phyloP scores from a whole-genome alignment of 2,329 filamentous ascomycete species.

The Xylariaceae sp. region DNA sequence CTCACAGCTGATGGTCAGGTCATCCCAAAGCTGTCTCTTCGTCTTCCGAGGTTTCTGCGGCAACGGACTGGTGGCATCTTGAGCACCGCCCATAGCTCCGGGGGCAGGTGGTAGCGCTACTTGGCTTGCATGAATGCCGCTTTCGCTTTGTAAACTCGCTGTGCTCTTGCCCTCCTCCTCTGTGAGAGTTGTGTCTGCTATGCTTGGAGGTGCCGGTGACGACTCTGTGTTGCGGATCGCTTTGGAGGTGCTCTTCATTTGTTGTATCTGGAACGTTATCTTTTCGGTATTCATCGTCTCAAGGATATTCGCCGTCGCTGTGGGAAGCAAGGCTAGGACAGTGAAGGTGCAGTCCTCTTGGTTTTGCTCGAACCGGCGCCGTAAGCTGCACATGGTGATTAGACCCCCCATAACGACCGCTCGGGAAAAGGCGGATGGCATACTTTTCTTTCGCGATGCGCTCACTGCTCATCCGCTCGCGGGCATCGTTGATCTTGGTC shows the following conservation, averaged over 20 bases:
- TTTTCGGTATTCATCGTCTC: slow-evolving; percentile 85
- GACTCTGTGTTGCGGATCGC: slow-evolving; percentile 52
- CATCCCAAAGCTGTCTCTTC: slow-evolving; percentile 94
- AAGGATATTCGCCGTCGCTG: slow-evolving; percentile 83
- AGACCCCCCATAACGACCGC: not conserved
- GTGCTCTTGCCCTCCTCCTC: slow-evolving; percentile 81
- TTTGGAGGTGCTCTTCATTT: slow-evolving; percentile 73
- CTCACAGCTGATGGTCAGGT: slow-evolving; percentile 91
- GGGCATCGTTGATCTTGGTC: slow-evolving; percentile 83
- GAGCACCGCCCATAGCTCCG: slow-evolving; percentile 34
- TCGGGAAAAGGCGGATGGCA: slow-evolving; percentile 21
- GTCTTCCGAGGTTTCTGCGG: slow-evolving; percentile 59
- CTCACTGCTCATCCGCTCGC: slow-evolving; percentile 94
- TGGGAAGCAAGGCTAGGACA: slow-evolving; percentile 89
- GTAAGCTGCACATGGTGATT: slow-evolving; percentile 55
- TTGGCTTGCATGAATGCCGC: slow-evolving; percentile 79
- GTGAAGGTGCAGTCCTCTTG: slow-evolving; percentile 99
- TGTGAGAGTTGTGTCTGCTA: slow-evolving; percentile 65
- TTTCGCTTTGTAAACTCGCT: slow-evolving; percentile 70
- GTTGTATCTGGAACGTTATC: slow-evolving; percentile 88
- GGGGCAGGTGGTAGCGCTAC: slow-evolving; percentile 52
- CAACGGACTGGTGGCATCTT: slow-evolving; percentile 33
- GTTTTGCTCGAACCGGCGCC: slow-evolving; percentile 95
- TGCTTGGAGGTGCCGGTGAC: slow-evolving; percentile 46
- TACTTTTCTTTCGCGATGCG: slow-evolving; percentile 96